These are phyloP conservation scores for Xanthoceras sorbifolium DNA, from an alignment of 345 rosid species.

Conservation along the genomic window DNA sequence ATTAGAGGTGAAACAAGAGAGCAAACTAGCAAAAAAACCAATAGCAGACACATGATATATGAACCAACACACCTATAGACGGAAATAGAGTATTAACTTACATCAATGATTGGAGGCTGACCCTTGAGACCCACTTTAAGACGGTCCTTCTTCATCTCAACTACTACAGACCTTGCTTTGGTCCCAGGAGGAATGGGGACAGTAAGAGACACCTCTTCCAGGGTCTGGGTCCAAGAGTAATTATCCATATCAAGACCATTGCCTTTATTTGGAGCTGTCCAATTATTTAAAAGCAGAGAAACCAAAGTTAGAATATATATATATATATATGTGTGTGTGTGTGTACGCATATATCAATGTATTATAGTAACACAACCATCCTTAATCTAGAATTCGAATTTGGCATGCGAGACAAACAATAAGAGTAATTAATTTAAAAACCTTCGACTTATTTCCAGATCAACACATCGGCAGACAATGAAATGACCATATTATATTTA, in stretches of 20 bases:
- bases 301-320: background rate
- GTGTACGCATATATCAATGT: too few species aligned
- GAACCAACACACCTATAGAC: background rate
- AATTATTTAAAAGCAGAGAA: background rate
- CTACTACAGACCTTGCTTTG: conserved; percentile 61
- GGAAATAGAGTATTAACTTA: conserved; percentile 33
- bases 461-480: background rate
- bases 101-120: conserved; percentile 79
- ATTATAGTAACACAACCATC: background rate
- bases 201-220: conserved; percentile 75
- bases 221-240: conserved; percentile 86
- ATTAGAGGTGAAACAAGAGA: background rate
- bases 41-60: background rate
- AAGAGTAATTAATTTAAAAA: background rate
- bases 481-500: background rate
- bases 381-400: background rate
- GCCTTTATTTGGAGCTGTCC: conserved; percentile 80
- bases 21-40: background rate
- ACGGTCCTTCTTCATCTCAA: conserved; percentile 85
- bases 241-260: conserved; percentile 88
- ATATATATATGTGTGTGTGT: too few species aligned
- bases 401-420: background rate
- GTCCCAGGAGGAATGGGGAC: conserved; percentile 83
- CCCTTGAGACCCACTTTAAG: conserved; percentile 88
- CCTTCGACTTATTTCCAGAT: background rate